Conservation (phyloP, 2,329 filamentous ascomycete species). For the Diaporthe sp. region DNA sequence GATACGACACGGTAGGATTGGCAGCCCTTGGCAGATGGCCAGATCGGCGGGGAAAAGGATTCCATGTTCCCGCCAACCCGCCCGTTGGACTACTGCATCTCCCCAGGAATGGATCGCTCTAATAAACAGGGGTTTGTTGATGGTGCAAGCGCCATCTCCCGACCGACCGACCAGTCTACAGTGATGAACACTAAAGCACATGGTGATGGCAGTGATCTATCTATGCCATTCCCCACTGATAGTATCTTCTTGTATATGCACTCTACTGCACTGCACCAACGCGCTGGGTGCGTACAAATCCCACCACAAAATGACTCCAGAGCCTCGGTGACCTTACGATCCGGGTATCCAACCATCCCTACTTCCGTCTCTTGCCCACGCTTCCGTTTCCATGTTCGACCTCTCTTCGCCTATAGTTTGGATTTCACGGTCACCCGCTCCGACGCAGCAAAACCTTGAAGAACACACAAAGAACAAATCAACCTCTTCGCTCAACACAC, state of each 20-base stretch:
- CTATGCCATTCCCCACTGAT: background rate
- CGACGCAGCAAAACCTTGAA: slow-evolving; percentile 16
- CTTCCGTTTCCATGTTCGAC: background rate
- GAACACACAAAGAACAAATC: slow-evolving; percentile 24
- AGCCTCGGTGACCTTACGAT: background rate
- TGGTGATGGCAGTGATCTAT: no score
- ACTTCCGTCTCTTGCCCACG: background rate
- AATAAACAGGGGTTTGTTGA: background rate
- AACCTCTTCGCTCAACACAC: background rate
- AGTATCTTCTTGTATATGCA: background rate
- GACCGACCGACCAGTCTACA: background rate
- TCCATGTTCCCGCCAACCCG: background rate
- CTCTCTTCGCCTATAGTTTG: background rate
- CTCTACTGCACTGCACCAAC: background rate
- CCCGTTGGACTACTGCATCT: background rate
- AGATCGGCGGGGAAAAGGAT: background rate
- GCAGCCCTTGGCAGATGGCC: slow-evolving; percentile 6
- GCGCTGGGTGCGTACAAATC: background rate
- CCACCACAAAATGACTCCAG: background rate
- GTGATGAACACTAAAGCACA: background rate
- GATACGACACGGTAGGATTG: background rate
- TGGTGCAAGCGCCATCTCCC: background rate
- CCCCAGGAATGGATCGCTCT: slow-evolving; percentile 8
- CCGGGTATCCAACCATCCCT: slow-evolving; percentile 5
- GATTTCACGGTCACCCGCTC: slow-evolving; percentile 19